phyloP scores from a whole-genome alignment of 2,329 filamentous ascomycete species.

The Neurospora sp. region DNA sequence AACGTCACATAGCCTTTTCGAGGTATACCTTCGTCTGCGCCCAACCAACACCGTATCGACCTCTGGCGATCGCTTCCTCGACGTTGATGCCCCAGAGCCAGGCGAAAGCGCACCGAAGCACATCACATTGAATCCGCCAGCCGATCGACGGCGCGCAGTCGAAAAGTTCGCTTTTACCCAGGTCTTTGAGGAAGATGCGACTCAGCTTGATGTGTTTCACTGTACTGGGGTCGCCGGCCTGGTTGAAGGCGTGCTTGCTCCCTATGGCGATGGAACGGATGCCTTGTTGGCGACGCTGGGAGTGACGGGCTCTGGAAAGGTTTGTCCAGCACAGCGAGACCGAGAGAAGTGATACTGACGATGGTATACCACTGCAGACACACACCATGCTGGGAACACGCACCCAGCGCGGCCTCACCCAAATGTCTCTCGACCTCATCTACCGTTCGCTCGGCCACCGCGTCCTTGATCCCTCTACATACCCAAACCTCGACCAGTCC shows the following conservation, averaged over 20 bases:
- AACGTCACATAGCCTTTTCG: conserved; percentile 57
- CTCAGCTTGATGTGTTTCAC: conserved; percentile 79
- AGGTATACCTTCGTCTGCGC: conserved; percentile 81
- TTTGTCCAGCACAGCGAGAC: conserved; percentile 26
- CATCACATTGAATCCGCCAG: conserved; percentile 70
- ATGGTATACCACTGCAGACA: conserved; percentile 47
- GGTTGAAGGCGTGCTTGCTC: conserved; percentile 71
- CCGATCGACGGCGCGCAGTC: conserved; percentile 76
- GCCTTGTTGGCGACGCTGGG: conserved; percentile 84
- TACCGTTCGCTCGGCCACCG: conserved; percentile 71
- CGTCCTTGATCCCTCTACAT: conserved; percentile 52
- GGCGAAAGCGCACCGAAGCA: conserved; percentile 47
- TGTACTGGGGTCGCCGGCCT: conserved; percentile 65
- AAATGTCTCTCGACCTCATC: conserved; percentile 81
- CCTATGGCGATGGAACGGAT: conserved; percentile 71
- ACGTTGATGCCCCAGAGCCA: conserved; percentile 51
- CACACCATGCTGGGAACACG: conserved; percentile 91
- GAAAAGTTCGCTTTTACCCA: conserved; percentile 92
- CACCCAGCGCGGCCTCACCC: conserved; percentile 78
- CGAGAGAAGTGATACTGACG: conserved; percentile 3
- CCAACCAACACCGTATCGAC: conserved; percentile 43
- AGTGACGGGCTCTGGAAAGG: conserved; percentile 94
- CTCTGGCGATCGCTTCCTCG: conserved; percentile 60
- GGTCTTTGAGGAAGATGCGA: conserved; percentile 80
- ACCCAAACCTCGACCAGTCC: conserved; percentile 59